Percentiles rank a stretch among this genome's conserved stretches.
phyloP scores from a whole-genome alignment of 2,329 filamentous ascomycete genomes.

The Colletotrichum camelliae region DNA sequence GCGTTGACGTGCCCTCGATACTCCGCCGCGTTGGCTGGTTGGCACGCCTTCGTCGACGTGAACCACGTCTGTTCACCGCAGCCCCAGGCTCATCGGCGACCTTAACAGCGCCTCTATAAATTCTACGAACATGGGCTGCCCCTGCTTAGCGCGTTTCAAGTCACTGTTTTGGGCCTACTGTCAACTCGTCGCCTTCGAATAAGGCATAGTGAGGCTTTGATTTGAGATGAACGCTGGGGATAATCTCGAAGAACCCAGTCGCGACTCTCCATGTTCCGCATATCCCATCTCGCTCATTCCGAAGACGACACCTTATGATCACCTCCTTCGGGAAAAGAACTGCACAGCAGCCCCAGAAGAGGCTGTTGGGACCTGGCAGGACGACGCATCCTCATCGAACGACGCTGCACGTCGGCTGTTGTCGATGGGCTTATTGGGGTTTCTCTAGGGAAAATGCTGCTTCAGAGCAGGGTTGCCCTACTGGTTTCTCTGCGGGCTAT shows the following conservation, averaged over 20 bases:
- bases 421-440: not conserved
- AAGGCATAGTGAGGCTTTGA: conserved; percentile 21
- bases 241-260: conserved; percentile 22
- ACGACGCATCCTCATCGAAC: conserved; percentile 17
- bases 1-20: conserved; percentile 7
- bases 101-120: conserved; percentile 18
- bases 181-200: not conserved
- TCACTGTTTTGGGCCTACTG: conserved; percentile 17
- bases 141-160: conserved; percentile 25
- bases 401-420: not conserved
- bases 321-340: conserved; percentile 18
- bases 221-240: conserved; percentile 24
- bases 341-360: conserved; percentile 3
- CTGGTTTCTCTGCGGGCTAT: not conserved
- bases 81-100: conserved; percentile 19
- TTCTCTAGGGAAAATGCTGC: not conserved
- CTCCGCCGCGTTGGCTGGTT: conserved; percentile 19
- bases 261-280: conserved; percentile 20
- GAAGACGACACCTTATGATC: conserved; percentile 18
- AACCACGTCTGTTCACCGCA: conserved; percentile 6
- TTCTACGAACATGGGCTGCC: conserved; percentile 1
- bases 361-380: not conserved
- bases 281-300: conserved; percentile 23
- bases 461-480: not conserved
- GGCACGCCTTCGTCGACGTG: not conserved